Evolutionary conservation across 306 rosid genomes (phyloP).

Genomic region (Gleditsia sinensis): DNA sequence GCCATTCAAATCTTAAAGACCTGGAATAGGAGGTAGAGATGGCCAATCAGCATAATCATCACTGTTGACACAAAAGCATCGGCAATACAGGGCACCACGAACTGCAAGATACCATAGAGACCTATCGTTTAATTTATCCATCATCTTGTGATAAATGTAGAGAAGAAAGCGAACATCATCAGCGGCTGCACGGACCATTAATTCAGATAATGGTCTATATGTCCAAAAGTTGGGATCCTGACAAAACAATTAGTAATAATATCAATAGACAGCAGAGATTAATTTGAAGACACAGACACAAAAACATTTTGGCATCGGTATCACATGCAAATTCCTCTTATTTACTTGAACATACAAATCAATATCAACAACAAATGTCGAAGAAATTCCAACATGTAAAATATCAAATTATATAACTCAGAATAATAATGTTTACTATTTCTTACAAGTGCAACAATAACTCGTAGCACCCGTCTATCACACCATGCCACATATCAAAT

Average conservation of each 20-base stretch:
- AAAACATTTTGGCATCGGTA: constrained; percentile 5
- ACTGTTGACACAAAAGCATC: constrained; percentile 78
- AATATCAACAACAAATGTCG: background rate
- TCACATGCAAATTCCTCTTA: constrained; percentile 4
- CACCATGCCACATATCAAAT: constrained; percentile 12
- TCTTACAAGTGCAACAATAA: background rate
- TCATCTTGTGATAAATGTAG: constrained; percentile 83
- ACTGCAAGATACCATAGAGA: constrained; percentile 88
- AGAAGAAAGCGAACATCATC: constrained; percentile 98
- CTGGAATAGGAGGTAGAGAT: constrained; percentile 85
- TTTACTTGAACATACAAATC: constrained; percentile 24
- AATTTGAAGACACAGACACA: background rate
- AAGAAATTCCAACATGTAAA: constrained; percentile 18
- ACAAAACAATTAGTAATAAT: constrained; percentile 25
- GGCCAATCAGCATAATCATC: constrained; percentile 81
- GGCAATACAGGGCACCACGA: constrained; percentile 95
- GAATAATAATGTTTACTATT: background rate
- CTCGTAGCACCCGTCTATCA: background rate
- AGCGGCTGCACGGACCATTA: constrained; percentile 93
- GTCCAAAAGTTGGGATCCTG: constrained; percentile 98
- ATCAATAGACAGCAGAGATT: constrained; percentile 15
- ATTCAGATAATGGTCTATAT: constrained; percentile 88
- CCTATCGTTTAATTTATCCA: constrained; percentile 71
- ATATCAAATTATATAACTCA: constrained; percentile 10
- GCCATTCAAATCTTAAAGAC: constrained; percentile 41